Conservation (phyloP, 2,329 filamentous ascomycete genomes). For the Thelonectria discophora region DNA sequence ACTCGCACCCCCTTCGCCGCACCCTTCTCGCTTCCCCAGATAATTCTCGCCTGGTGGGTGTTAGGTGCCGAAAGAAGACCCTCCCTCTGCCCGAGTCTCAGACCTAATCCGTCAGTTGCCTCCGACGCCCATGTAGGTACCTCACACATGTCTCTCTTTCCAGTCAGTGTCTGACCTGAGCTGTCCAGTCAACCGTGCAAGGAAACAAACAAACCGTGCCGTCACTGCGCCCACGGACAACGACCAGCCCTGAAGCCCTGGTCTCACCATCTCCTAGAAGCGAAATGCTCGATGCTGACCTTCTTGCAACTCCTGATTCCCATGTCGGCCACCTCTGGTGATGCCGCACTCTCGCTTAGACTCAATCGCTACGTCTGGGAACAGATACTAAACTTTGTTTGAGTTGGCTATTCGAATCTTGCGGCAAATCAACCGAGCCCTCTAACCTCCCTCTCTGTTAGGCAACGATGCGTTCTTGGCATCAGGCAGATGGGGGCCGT, state of each 20-base stretch:
- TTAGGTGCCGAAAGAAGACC: not conserved
- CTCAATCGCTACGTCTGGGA: constrained; percentile 4
- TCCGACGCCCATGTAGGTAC: not conserved
- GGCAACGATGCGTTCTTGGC: not conserved
- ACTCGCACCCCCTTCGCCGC: not conserved
- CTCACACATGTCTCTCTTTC: not conserved
- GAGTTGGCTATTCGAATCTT: not conserved
- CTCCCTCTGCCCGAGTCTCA: not conserved
- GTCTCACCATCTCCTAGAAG: not conserved
- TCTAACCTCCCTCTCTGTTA: not conserved
- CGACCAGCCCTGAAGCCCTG: not conserved
- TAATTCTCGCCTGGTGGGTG: not conserved
- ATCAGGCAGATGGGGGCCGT: constrained; percentile 1
- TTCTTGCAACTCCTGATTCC: not conserved
- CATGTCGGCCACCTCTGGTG: not conserved
- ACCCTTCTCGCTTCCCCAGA: not conserved
- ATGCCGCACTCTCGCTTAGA: not conserved
- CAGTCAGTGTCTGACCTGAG: not conserved
- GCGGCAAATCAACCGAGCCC: not conserved
- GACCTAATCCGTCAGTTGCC: not conserved
- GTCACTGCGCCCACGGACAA: not conserved
- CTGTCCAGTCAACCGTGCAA: not conserved
- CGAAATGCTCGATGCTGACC: not conserved
- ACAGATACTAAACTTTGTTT: constrained; percentile 15
- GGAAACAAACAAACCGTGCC: not conserved